A percentile compares a stretch with the other conserved stretches of the same genome.
These are phyloP conservation scores for Cicer bijugum DNA, from an alignment of 306 rosid species.

Conservation along the genomic window DNA sequence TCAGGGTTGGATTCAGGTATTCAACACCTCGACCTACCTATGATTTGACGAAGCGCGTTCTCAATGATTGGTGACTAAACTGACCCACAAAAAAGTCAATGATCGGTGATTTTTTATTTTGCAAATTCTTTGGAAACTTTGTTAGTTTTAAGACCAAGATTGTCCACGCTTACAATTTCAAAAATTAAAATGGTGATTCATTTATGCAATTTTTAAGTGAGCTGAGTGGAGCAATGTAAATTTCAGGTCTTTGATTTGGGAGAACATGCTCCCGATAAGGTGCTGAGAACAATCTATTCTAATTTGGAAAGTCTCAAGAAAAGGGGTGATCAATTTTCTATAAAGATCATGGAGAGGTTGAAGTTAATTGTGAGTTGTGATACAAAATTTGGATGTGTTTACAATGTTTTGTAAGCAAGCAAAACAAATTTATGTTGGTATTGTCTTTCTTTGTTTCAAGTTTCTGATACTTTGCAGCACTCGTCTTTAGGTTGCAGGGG, in stretches of 20 bases:
- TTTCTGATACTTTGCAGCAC: slow-evolving; percentile 33
- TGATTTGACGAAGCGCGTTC: too few species aligned
- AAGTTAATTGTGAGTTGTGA: slow-evolving; percentile 76
- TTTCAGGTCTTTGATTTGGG: slow-evolving; percentile 89
- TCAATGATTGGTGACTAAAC: not conserved
- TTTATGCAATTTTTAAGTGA: not conserved
- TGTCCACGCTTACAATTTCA: not conserved
- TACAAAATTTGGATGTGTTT: slow-evolving; percentile 13
- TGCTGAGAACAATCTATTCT: slow-evolving; percentile 56
- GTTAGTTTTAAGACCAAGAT: not conserved
- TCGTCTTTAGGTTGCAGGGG: slow-evolving; percentile 86
- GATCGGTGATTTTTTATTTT: not conserved
- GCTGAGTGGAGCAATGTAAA: slow-evolving; percentile 44
- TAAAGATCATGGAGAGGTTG: slow-evolving; percentile 55
- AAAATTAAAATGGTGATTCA: not conserved
- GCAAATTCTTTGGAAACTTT: not conserved
- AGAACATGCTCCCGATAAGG: slow-evolving; percentile 76
- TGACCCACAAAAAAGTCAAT: not conserved
- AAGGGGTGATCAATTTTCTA: slow-evolving; percentile 62
- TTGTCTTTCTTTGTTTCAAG: slow-evolving; percentile 38
- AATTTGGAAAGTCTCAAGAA: slow-evolving; percentile 68
- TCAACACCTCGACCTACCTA: too few species aligned
- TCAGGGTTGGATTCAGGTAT: too few species aligned
- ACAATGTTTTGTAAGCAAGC: not conserved
- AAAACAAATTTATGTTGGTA: slow-evolving; percentile 35